Evolutionary conservation across 2,329 filamentous ascomycete species (phyloP), one percentile per base, ranked within the genome.

Genomic region (Talaromyces sp.): DNA sequence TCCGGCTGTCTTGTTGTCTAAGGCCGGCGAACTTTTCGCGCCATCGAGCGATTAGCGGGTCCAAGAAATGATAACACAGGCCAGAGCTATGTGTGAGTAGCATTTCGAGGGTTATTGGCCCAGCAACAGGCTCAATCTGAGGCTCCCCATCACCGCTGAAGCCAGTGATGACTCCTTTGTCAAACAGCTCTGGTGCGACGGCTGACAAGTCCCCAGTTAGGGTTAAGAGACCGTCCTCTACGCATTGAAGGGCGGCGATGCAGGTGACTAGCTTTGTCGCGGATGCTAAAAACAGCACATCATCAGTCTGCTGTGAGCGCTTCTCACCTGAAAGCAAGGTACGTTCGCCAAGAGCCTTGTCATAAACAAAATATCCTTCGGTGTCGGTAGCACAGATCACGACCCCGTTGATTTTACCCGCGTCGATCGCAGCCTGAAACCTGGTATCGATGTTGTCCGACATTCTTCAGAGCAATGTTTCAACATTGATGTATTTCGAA

Each of bases 1-100:
- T 64, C n/a, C 41, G 63, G 2, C 52, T 54, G 3, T 58, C 64
- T 17, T 67, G 63, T 0, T 64, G 38, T 19, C 8, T 38, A 0
- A 66, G 56, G 0, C 65, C 61, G 0, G 65, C 63, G 50, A 74
- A 72, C 41, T 71, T 72, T 35, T 70, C 61, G 10, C 68, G 66
- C 75, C 76, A 79, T 2, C 68, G 72, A 0, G 67, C 70, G 10
- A 79, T 62, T 1, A 62, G 48, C 0, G 77, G 77, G 29, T 73
- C 63, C 14, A 77, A 46, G 60, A 77, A 79, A 60, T 80, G 73
- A 65, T 84, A 85, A 3, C 67, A 67, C 0, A 75, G 63, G 2
- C 83, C 83, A 0, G 81, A 76, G 31, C 76, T 81, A 63, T 85
- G 83, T 0, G 79, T 77, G 19, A 85, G 75, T 0, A 85, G 73